Percentiles rank a stretch among this genome's conserved stretches.
Conservation (phyloP, 106 monocot species). For the Dendrobium officinale region DNA sequence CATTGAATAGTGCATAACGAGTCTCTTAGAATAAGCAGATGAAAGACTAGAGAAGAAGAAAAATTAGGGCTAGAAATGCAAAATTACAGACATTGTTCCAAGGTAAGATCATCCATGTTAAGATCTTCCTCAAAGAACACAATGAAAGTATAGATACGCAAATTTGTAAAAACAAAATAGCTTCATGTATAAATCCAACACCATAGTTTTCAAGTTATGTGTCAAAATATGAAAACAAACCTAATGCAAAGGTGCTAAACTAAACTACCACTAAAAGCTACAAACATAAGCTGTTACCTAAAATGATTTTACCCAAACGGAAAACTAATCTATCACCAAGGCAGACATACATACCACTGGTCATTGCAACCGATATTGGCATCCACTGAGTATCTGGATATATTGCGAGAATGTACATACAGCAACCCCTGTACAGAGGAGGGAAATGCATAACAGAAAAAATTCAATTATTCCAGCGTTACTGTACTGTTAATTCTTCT, state of each 20-base stretch:
- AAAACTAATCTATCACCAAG: neutral
- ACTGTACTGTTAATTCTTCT: constrained; percentile 6
- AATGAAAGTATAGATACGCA: too few species aligned
- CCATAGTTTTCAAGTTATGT: neutral
- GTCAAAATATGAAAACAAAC: neutral
- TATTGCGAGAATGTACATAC: neutral
- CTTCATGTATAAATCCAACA: too few species aligned
- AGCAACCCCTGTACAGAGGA: constrained; percentile 17
- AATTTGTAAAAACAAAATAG: too few species aligned
- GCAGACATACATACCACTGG: constrained; percentile 4
- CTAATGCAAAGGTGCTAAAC: neutral
- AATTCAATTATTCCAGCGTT: constrained; percentile 16
- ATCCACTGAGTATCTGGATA: neutral
- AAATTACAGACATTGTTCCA: too few species aligned
- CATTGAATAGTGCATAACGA: neutral
- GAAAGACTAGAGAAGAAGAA: neutral
- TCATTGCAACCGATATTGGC: neutral
- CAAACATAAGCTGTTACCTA: neutral
- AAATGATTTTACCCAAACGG: neutral
- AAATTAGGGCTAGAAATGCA: too few species aligned
- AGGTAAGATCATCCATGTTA: too few species aligned
- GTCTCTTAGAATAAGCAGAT: neutral
- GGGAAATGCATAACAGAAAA: constrained; percentile 12
- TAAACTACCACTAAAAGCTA: neutral
- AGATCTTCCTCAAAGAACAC: too few species aligned